phyloP scores from a whole-genome alignment of 2,329 filamentous ascomycete species.

The Aspergillus hortae region DNA sequence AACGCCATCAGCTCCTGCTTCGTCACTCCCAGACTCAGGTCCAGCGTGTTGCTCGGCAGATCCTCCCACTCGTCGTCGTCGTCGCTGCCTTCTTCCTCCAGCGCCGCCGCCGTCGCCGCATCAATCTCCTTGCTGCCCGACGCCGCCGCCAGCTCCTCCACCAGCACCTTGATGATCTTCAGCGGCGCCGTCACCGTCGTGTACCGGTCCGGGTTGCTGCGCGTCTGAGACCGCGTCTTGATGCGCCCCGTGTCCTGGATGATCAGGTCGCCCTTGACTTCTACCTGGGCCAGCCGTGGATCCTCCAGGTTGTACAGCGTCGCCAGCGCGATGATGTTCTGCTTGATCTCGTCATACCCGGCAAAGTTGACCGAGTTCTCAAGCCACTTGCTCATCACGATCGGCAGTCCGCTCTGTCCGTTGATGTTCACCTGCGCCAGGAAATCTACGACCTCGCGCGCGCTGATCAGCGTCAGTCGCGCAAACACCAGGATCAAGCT shows the following conservation, averaged over 20 bases:
- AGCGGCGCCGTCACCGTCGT: constrained; percentile 82
- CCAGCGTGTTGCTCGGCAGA: constrained; percentile 68
- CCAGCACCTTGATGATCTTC: constrained; percentile 93
- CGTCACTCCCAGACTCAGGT: constrained; percentile 66
- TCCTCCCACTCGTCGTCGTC: constrained; percentile 89
- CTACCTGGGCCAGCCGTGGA: constrained; percentile 69
- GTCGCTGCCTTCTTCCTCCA: constrained; percentile 59
- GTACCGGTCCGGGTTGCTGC: constrained; percentile 83
- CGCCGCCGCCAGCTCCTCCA: constrained; percentile 84
- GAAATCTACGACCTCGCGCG: constrained; percentile 88
- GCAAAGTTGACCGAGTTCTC: constrained; percentile 96
- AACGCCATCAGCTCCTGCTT: constrained; percentile 79
- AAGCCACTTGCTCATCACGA: constrained; percentile 91
- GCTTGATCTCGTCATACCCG: constrained; percentile 95
- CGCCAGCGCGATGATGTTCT: constrained; percentile 91
- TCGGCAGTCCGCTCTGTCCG: constrained; percentile 71
- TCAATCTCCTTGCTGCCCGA: constrained; percentile 57
- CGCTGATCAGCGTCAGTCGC: constrained; percentile 77
- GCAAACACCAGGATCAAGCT: constrained; percentile 94
- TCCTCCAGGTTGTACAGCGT: constrained; percentile 89
- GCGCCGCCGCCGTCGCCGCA: constrained; percentile 57
- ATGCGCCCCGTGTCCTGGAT: constrained; percentile 75
- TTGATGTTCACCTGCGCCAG: constrained; percentile 78
- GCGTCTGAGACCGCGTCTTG: constrained; percentile 88
- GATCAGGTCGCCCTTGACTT: constrained; percentile 89